Base-by-base conservation (phyloP, 768 basidiomycete species). In the Suillus hirtellus region DNA sequence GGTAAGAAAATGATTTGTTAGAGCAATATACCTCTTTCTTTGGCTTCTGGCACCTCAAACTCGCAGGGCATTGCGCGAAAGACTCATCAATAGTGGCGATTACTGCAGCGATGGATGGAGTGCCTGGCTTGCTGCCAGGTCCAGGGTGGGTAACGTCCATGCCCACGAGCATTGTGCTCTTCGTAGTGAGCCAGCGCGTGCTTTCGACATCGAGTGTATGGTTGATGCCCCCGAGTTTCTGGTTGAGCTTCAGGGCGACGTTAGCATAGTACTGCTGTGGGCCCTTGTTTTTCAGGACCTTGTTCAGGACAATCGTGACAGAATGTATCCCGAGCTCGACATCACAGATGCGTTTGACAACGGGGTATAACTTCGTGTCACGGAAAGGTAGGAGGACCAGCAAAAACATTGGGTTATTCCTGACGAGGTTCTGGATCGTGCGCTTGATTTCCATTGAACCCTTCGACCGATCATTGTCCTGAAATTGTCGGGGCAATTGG, bases 141-240 rank as follows among this genome's bases (percentile, higher is more conserved):
- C 89, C 84, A 4, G 92, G 90, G 66, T 94, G 92, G 0, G 90
- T 93, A 0, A 92, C 90, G 69, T 94, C 92, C 66, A 92, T 90
- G 0, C 93, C 93, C 3, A 95, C 86, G 71, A 95, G 76, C 89
- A 95, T 94, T 9, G 92, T 93, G 59, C 81, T 82, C 67, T 81
- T 80, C 72, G 82, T 83, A 2, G 72, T 84, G 49, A 95, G 75
- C 91, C 91, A 93, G 42, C 63, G 66, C 81, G 88, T 84, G 1
- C 84, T 82, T 2, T 63, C 68, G 0, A 77, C 72, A 27, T 88
- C 87, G 9, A 93, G 76, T 82, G 83, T 83, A 73, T 95, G 93
- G 67, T 95, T 95, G 24, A 89, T 77, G 0, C 93, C 93, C 4
- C 91, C 90, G 1, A 93, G 84, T 74, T 95, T 95, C 47, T 86